Base-by-base conservation (phyloP, 1,139 yeast species). In the Magnusiomyces tetraspermus region DNA sequence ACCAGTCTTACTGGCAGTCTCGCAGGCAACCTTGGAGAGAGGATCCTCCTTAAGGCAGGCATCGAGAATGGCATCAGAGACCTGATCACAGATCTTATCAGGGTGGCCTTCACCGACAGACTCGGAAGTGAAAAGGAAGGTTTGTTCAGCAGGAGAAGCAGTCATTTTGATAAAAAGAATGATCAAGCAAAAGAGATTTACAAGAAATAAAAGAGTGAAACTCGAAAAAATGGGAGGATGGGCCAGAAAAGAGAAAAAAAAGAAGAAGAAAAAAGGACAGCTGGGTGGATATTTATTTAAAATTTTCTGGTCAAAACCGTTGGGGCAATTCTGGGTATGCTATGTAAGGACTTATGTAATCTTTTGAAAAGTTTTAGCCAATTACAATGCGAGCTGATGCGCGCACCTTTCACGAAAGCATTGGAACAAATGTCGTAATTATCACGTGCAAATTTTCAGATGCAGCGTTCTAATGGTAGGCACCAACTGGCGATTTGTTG, bases 11-110 rank as follows among this genome's bases (percentile, higher is more conserved):
- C 97, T 85, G 61, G 97, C 97, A 57, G 98, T 87, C 76, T 92
- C 99, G 78, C 98, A 92, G 54, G 97, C 98, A 70, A 92, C 98
- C 79, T 94, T 92, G 64, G 98, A 92, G 67, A 87, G 80, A 60
- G 98, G 98, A 73, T 92, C 99, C 64, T 78, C 95, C 58, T 87
- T 82, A 65, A 92, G 78, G 79, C 97, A 92, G 65, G 98, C 99
- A 69, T 92, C 99, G 67, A 92, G 80, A 67, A 92, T 88, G 67
- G 98, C 98, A 71, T 94, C 98, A 54, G 96, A 86, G 61, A 94
- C 96, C 78, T 92, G 99, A 75, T 92, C 98, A 77, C 98, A 92
- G 77, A 92, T 94, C 83, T 92, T 92, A 73, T 92, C 98, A 70
- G 98, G 97, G 82, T 92, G 97, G 69, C 97, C 97, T 75, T 88